Percentiles rank a stretch among this genome's conserved stretches.
Conservation (phyloP, 2,329 filamentous ascomycete genomes). For the Chalaropsis ovoidea region DNA sequence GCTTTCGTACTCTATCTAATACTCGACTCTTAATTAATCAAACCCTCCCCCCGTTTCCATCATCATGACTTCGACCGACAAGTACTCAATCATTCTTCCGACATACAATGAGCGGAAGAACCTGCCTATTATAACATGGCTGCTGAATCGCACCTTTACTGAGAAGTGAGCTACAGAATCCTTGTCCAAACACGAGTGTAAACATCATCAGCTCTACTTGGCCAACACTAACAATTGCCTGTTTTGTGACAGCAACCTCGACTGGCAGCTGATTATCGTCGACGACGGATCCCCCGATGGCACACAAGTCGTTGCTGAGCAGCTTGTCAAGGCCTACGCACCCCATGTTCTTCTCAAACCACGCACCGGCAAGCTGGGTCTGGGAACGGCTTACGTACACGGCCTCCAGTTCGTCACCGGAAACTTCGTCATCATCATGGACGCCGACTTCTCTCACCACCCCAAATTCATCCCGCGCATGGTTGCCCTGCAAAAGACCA, state of each 20-base stretch:
- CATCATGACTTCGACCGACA: conserved; percentile 50
- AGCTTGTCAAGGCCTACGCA: conserved; percentile 78
- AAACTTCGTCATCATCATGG: conserved; percentile 99
- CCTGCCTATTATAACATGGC: conserved; percentile 88
- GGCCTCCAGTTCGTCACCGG: conserved; percentile 81
- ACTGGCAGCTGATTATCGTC: conserved; percentile 96
- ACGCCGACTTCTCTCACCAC: conserved; percentile 98
- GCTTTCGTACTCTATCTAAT: not conserved
- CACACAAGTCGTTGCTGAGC: conserved; percentile 79
- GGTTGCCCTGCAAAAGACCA: conserved; percentile 67
- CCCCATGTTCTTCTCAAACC: conserved; percentile 74
- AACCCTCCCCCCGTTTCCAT: not conserved
- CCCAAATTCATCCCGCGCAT: conserved; percentile 97
- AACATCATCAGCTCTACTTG: not conserved
- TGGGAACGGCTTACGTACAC: conserved; percentile 93
- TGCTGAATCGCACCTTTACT: conserved; percentile 85
- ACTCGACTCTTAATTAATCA: not conserved
- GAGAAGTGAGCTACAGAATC: conserved; percentile 53
- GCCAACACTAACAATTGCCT: not conserved
- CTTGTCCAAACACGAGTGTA: not conserved
- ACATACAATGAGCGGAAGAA: conserved; percentile 98
- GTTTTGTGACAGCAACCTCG: conserved; percentile 57
- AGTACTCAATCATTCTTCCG: conserved; percentile 94
- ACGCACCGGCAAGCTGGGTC: conserved; percentile 88
- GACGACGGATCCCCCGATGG: conserved; percentile 97